A percentile compares a stretch with the other conserved stretches of the same genome.
Conservation (phyloP, 306 rosid species). For the Acacia melanoxylon region DNA sequence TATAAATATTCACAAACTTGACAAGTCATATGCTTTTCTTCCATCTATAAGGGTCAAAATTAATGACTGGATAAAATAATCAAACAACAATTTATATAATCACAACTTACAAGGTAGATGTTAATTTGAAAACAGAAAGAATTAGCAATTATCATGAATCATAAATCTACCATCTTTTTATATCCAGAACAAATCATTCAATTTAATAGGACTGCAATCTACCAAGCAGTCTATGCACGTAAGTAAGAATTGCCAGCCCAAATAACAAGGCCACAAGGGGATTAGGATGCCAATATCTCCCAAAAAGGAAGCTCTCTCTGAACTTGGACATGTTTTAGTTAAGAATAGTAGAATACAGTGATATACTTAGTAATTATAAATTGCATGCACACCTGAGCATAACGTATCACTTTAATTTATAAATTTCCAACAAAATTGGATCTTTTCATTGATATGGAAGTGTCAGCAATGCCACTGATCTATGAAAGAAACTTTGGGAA, state of each 20-base stretch:
- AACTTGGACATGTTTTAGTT: slow-evolving; percentile 3
- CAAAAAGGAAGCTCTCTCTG: neutral
- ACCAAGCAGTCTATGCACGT: neutral
- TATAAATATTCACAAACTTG: neutral
- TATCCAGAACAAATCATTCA: neutral
- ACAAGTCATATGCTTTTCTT: neutral
- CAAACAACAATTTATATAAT: neutral
- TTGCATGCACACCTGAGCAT: neutral
- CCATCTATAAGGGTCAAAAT: neutral
- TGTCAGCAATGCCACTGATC: neutral
- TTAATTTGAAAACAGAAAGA: neutral
- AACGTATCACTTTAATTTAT: neutral
- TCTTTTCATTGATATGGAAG: neutral
- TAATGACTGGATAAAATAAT: neutral
- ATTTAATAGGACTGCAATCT: neutral
- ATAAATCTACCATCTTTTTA: neutral
- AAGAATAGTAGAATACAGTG: neutral
- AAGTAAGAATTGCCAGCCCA: neutral
- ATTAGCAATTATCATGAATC: neutral
- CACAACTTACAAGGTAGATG: neutral
- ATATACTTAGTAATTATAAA: neutral
- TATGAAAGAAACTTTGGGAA: neutral
- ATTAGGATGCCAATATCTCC: neutral
- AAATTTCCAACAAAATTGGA: neutral
- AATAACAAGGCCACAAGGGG: neutral